A percentile compares a stretch with the other conserved stretches of the same genome.
Conservation (phyloP, 768 basidiomycete genomes). For the Strobilomyces confusus region DNA sequence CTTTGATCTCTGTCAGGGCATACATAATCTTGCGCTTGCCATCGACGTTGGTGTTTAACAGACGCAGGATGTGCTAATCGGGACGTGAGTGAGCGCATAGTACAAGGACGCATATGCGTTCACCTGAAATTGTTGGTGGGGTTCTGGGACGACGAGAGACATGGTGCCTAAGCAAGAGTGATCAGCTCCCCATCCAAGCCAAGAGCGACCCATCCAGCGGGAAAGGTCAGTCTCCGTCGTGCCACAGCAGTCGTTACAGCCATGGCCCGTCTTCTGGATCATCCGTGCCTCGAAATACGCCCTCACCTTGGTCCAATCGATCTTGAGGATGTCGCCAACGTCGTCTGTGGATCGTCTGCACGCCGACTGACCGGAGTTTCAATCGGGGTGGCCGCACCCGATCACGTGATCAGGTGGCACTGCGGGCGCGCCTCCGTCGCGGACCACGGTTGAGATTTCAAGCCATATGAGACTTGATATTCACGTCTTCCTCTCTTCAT, state of each 20-base stretch:
- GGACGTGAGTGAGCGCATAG: slow-evolving; percentile 1
- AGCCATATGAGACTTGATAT: slow-evolving; percentile 15
- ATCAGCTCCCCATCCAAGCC: slow-evolving; percentile 17
- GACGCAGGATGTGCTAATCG: slow-evolving; percentile 93
- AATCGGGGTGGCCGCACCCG: slow-evolving; percentile 10
- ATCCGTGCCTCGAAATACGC: neutral
- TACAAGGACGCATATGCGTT: slow-evolving; percentile 11
- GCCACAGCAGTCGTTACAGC: neutral
- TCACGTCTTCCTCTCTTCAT: neutral
- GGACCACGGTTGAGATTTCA: slow-evolving; percentile 16
- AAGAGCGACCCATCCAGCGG: slow-evolving; percentile 19
- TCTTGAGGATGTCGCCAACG: slow-evolving; percentile 18
- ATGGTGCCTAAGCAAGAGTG: slow-evolving; percentile 39
- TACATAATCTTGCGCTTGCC: slow-evolving; percentile 99
- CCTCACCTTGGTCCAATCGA: slow-evolving; percentile 26
- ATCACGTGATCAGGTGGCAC: slow-evolving; percentile 26
- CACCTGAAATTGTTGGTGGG: slow-evolving; percentile 95
- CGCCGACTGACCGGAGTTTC: slow-evolving; percentile 20
- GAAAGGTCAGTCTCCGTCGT: neutral
- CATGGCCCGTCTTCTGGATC: neutral
- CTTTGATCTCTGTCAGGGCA: slow-evolving; percentile 99
- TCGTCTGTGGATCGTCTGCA: slow-evolving; percentile 2
- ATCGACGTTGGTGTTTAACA: slow-evolving; percentile 99
- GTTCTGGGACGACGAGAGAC: slow-evolving; percentile 96
- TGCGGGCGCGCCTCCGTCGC: slow-evolving; percentile 12